These are phyloP conservation scores for Aspergillus baeticus DNA, from an alignment of 495 filamentous ascomycete species.

Conservation along the genomic window DNA sequence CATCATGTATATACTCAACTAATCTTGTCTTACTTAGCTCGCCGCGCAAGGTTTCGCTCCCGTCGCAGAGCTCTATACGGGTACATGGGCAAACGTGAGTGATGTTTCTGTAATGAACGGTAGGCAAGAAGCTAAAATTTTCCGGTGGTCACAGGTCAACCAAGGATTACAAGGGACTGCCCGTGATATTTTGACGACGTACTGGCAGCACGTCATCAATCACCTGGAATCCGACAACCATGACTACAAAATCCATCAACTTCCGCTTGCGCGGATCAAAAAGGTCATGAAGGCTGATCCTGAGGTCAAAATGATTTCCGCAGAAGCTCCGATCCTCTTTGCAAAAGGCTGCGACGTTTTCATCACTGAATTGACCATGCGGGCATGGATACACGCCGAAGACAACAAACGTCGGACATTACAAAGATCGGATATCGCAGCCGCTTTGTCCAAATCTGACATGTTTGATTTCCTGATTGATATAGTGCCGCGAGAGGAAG, in stretches of 20 bases:
- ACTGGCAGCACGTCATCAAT: conserved; percentile 97
- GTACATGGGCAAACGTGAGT: conserved; percentile 90
- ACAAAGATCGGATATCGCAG: conserved; percentile 94
- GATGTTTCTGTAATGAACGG: too few species aligned
- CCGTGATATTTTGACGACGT: conserved; percentile 94
- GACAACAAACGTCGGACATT: conserved; percentile 97
- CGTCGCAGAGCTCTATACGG: conserved; percentile 82
- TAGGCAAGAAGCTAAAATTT: conserved; percentile 22
- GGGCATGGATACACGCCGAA: conserved; percentile 99
- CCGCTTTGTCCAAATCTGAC: conserved; percentile 91
- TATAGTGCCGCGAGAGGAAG: conserved; percentile 95
- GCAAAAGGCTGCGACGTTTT: conserved; percentile 99
- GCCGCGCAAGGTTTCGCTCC: conserved; percentile 78
- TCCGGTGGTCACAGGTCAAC: conserved; percentile 64
- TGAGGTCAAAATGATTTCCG: conserved; percentile 99
- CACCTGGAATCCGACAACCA: conserved; percentile 92
- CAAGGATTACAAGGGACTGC: conserved; percentile 92
- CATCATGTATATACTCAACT: conserved; percentile 7
- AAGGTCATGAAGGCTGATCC: conserved; percentile 99
- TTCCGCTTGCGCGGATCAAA: conserved; percentile 95
- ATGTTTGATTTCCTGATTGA: conserved; percentile 99
- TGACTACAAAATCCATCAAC: conserved; percentile 96
- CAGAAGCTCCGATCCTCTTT: conserved; percentile 95
- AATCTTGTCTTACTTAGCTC: conserved; percentile 45
- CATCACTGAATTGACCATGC: conserved; percentile 98